Conservation (phyloP, 2,329 filamentous ascomycete genomes). For the Elsinoe ampelina region DNA sequence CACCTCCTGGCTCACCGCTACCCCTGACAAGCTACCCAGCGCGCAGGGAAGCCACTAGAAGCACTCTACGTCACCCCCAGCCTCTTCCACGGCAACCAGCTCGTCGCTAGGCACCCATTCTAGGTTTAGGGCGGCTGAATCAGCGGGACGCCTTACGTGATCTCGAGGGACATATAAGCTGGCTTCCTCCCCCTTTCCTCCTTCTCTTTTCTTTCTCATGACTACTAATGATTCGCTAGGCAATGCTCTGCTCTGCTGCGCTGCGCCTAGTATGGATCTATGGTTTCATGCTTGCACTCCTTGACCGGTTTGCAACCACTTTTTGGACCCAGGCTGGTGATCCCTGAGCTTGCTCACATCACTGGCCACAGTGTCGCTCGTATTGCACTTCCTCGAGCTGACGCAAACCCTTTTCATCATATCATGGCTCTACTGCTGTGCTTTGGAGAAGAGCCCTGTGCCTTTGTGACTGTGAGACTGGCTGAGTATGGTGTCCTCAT, state of each 20-base stretch:
- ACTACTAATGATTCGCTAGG: too few species aligned
- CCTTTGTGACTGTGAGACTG: background rate
- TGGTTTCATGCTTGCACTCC: background rate
- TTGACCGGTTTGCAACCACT: conserved; percentile 27
- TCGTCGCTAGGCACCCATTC: background rate
- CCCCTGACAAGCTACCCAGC: background rate
- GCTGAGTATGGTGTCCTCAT: background rate
- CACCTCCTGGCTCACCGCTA: background rate
- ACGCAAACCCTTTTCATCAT: conserved; percentile 48
- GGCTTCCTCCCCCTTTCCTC: background rate
- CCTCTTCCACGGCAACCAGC: background rate
- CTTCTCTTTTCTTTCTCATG: background rate
- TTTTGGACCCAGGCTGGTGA: conserved; percentile 49
- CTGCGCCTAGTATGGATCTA: background rate
- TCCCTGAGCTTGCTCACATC: conserved; percentile 67
- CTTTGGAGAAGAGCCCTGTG: background rate
- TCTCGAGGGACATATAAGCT: background rate
- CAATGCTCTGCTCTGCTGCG: background rate
- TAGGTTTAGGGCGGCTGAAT: background rate
- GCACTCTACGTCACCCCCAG: background rate
- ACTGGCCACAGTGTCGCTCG: conserved; percentile 60
- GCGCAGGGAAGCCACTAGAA: too few species aligned
- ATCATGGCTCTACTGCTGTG: conserved; percentile 2
- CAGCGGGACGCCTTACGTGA: background rate
- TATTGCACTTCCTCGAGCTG: conserved; percentile 66